phyloP scores from a whole-genome alignment of 2,329 filamentous ascomycete genomes.

The Epichloe typhina region DNA sequence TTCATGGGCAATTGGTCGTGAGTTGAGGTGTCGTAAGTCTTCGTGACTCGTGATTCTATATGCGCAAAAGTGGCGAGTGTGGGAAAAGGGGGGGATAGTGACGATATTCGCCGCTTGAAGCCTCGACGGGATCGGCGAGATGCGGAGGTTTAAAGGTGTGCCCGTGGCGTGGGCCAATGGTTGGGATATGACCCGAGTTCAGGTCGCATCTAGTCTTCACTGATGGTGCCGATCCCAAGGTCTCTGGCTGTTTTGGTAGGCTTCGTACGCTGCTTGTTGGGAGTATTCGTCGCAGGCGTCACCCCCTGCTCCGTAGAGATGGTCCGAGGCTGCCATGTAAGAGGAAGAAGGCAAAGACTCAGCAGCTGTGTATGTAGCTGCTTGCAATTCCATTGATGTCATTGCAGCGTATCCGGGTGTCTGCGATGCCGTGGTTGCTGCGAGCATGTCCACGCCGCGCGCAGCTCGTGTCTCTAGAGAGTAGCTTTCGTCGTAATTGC shows the following conservation, averaged over 20 bases:
- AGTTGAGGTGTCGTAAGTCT: too few relatives aligned
- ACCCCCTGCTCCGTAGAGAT: background rate
- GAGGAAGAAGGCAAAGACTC: background rate
- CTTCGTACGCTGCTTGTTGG: background rate
- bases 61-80: too few relatives aligned
- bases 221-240: background rate
- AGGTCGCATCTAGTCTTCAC: background rate
- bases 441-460: background rate
- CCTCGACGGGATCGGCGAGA: background rate
- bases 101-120: background rate
- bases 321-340: background rate
- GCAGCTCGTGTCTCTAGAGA: background rate
- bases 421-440: background rate
- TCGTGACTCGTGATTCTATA: too few relatives aligned
- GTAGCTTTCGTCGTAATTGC: background rate
- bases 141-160: background rate
- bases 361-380: background rate
- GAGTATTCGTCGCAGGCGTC: background rate
- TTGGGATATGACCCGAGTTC: background rate
- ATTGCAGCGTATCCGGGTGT: background rate
- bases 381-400: background rate
- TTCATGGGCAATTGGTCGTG: too few relatives aligned
- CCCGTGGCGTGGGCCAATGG: background rate
- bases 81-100: background rate
- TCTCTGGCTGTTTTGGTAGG: background rate